phyloP scores from a whole-genome alignment of 306 rosid species.

The Echinosophora koreensis region DNA sequence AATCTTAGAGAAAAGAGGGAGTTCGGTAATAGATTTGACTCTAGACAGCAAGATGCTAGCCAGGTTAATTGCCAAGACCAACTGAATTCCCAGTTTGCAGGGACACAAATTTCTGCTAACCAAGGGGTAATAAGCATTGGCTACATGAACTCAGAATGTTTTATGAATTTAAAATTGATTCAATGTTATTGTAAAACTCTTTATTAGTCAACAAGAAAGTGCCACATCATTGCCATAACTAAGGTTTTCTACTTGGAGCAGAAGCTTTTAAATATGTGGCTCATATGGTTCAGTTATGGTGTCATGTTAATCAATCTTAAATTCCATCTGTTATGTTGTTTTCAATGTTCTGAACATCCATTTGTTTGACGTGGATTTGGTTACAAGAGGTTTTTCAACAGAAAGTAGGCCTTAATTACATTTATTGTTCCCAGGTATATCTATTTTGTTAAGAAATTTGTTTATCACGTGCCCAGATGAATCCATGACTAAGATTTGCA shows the following conservation, averaged over 20 bases:
- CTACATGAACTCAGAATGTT: neutral
- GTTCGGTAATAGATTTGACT: slow-evolving; percentile 56
- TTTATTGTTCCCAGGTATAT: neutral
- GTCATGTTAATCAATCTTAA: neutral
- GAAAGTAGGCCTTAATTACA: neutral
- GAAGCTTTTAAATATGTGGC: neutral
- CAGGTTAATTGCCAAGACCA: slow-evolving; percentile 65
- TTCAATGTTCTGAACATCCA: neutral
- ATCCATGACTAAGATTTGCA: neutral
- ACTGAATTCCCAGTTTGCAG: slow-evolving; percentile 54
- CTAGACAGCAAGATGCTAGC: slow-evolving; percentile 63
- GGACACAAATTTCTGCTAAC: slow-evolving; percentile 55
- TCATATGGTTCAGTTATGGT: neutral
- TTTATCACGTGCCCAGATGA: slow-evolving; percentile 2
- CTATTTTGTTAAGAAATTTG: neutral
- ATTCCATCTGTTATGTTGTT: neutral
- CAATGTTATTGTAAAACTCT: slow-evolving; percentile 2
- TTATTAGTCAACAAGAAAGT: neutral
- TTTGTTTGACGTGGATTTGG: slow-evolving; percentile 29
- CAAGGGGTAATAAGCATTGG: slow-evolving; percentile 59
- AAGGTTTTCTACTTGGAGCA: neutral
- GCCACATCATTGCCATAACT: neutral
- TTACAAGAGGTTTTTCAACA: neutral
- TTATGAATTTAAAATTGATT: neutral
- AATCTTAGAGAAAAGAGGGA: slow-evolving; percentile 14